A percentile compares a stretch with the other conserved stretches of the same genome.
These are phyloP conservation scores for Aspergillus niger DNA, from an alignment of 2,329 filamentous ascomycete genomes.

Conservation along the genomic window DNA sequence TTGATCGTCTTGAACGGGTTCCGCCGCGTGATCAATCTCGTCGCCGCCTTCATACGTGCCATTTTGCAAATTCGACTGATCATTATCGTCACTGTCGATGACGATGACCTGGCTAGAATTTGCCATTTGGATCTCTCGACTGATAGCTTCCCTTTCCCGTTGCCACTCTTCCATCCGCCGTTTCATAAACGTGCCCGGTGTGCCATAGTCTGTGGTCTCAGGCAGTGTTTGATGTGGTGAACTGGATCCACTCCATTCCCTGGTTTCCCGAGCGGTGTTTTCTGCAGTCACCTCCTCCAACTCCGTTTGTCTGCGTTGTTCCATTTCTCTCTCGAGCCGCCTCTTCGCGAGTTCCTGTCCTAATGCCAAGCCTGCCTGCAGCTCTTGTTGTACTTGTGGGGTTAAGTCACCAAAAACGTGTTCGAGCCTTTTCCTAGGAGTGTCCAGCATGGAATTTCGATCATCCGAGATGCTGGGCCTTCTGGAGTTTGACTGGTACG, in stretches of 20 bases:
- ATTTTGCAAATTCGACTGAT: constrained; percentile 10
- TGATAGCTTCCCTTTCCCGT: constrained; percentile 47
- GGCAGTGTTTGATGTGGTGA: constrained; percentile 13
- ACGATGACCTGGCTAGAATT: constrained; percentile 48
- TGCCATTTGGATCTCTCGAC: constrained; percentile 46
- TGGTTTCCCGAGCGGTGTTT: not conserved
- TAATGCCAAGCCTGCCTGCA: constrained; percentile 45
- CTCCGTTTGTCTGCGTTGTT: constrained; percentile 8
- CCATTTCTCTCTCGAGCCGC: constrained; percentile 24
- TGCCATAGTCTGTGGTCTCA: constrained; percentile 7
- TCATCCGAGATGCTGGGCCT: constrained; percentile 12
- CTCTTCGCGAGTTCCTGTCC: constrained; percentile 47
- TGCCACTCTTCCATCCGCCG: constrained; percentile 47
- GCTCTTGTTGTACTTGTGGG: constrained; percentile 40
- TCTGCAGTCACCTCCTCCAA: constrained; percentile 1
- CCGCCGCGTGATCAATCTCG: constrained; percentile 8
- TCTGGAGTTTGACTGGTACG: constrained; percentile 8
- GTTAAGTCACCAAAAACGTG: constrained; percentile 41
- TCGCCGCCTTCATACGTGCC: constrained; percentile 2
- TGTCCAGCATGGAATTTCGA: constrained; percentile 19
- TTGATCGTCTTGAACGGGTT: constrained; percentile 10
- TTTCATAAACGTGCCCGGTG: constrained; percentile 27
- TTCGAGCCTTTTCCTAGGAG: constrained; percentile 35
- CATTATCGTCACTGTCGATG: constrained; percentile 44
- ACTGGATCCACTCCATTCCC: constrained; percentile 11